These are phyloP conservation scores for Acer saccharum DNA, from an alignment of 345 rosid genomes.

Conservation along the genomic window DNA sequence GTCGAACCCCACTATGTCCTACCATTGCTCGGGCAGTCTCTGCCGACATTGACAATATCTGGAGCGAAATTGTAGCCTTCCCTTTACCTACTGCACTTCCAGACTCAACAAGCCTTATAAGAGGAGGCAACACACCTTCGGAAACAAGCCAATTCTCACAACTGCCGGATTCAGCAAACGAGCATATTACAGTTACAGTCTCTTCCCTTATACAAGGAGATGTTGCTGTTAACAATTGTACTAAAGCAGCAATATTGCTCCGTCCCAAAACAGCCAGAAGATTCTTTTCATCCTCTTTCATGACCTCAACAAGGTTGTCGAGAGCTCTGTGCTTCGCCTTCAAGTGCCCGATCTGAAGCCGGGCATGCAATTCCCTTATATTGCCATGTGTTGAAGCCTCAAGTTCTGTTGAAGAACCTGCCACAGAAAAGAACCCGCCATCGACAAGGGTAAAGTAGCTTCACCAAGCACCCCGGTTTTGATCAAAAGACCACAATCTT, in stretches of 20 bases:
- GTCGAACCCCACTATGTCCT: slow-evolving; percentile 80
- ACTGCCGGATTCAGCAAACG: slow-evolving; percentile 77
- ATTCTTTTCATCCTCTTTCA: slow-evolving; percentile 86
- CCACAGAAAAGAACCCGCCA: slow-evolving; percentile 34
- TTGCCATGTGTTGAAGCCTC: slow-evolving; percentile 49
- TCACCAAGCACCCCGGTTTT: slow-evolving; percentile 93
- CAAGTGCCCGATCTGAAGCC: slow-evolving; percentile 95
- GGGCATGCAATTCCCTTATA: slow-evolving; percentile 72
- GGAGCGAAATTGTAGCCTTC: slow-evolving; percentile 79
- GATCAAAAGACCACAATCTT: slow-evolving; percentile 81
- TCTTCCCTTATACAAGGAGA: slow-evolving; percentile 76
- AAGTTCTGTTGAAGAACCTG: slow-evolving; percentile 40
- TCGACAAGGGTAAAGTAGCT: slow-evolving; percentile 50
- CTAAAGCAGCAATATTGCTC: slow-evolving; percentile 72
- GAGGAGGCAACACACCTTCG: slow-evolving; percentile 79
- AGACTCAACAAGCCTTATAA: slow-evolving; percentile 82
- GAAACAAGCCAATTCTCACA: slow-evolving; percentile 88
- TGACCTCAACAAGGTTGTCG: slow-evolving; percentile 62
- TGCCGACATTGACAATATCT: slow-evolving; percentile 70
- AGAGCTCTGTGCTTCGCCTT: slow-evolving; percentile 91
- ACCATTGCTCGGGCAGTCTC: slow-evolving; percentile 84
- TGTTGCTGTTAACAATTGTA: slow-evolving; percentile 73
- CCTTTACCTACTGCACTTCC: slow-evolving; percentile 74
- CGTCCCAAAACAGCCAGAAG: slow-evolving; percentile 62
- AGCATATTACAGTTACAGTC: slow-evolving; percentile 65